Percentiles rank a stretch among this genome's conserved stretches.
phyloP scores from a whole-genome alignment of 1,284 basidiomycete species.

The Sanghuangporus baumii region DNA sequence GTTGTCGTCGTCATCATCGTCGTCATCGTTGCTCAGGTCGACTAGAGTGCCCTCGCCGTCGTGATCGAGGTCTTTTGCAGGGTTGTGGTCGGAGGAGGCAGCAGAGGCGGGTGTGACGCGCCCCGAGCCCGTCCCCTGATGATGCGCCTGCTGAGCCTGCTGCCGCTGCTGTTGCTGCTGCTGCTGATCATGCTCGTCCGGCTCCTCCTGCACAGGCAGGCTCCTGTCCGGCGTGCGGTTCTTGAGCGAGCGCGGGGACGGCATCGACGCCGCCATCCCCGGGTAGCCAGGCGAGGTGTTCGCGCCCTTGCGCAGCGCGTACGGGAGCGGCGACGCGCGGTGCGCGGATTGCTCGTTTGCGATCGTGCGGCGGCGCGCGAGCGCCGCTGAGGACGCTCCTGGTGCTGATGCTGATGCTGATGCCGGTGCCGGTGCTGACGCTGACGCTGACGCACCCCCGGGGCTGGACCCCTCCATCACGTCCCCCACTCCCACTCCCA shows the following conservation, averaged over 20 bases:
- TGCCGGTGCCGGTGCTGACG: constrained; percentile 2
- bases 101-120: constrained; percentile 37
- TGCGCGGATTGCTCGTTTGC: constrained; percentile 21
- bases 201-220: constrained; percentile 71
- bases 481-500: not conserved
- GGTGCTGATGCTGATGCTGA: constrained; percentile 3
- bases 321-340: constrained; percentile 31
- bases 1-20: constrained; percentile 20
- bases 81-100: constrained; percentile 50
- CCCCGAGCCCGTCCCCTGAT: constrained; percentile 25
- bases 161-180: not conserved
- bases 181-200: constrained; percentile 41
- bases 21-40: constrained; percentile 18
- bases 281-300: constrained; percentile 36
- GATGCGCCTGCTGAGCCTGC: constrained; percentile 2
- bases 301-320: constrained; percentile 35
- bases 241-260: constrained; percentile 51
- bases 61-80: constrained; percentile 33
- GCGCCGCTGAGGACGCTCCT: too few species aligned
- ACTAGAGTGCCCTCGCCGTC: constrained; percentile 16
- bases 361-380: constrained; percentile 10
- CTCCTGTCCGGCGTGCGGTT: constrained; percentile 66
- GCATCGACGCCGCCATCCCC: constrained; percentile 34
- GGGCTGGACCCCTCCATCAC: not conserved
- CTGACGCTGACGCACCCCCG: constrained; percentile 3